Percentiles rank a stretch among this genome's conserved stretches.
phyloP scores from a whole-genome alignment of 345 rosid genomes.

The Pugionium dolabratum region DNA sequence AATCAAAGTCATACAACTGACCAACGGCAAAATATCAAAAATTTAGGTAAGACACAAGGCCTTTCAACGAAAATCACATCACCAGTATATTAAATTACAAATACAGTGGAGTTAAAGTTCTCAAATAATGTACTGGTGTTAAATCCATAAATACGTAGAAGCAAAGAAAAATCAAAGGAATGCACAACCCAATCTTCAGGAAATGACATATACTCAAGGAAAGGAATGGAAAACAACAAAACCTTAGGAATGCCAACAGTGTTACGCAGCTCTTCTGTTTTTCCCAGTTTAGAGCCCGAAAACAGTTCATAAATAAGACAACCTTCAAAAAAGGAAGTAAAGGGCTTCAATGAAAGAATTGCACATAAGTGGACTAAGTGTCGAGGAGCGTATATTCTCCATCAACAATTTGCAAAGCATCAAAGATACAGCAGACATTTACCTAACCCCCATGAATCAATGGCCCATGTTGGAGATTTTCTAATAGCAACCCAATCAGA shows the following conservation, averaged over 20 bases:
- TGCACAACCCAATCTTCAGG: slow-evolving; percentile 10
- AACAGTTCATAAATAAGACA: slow-evolving; percentile 95
- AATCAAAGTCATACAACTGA: slow-evolving; percentile 32
- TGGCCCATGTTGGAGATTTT: slow-evolving; percentile 95
- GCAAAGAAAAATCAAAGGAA: background rate
- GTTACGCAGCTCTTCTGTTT: slow-evolving; percentile 93
- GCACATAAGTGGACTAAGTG: slow-evolving; percentile 4
- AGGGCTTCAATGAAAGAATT: slow-evolving; percentile 8
- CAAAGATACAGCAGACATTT: slow-evolving; percentile 16
- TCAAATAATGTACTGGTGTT: background rate
- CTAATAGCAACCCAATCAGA: slow-evolving; percentile 91
- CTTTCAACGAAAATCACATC: slow-evolving; percentile 13
- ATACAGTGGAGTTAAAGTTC: background rate
- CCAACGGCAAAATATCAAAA: slow-evolving; percentile 14
- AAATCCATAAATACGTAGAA: slow-evolving; percentile 10
- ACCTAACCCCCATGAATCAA: slow-evolving; percentile 99
- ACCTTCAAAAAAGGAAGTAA: slow-evolving; percentile 48
- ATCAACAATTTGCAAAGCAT: too few relatives aligned
- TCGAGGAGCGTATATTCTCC: too few relatives aligned
- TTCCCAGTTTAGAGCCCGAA: slow-evolving; percentile 76
- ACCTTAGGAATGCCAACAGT: slow-evolving; percentile 96
- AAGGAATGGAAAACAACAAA: slow-evolving; percentile 15
- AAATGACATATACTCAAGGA: slow-evolving; percentile 9
- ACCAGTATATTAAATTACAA: slow-evolving; percentile 6
- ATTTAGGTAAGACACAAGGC: slow-evolving; percentile 8